Evolutionary conservation across 768 basidiomycete species (phyloP), one percentile per base, ranked within the genome.

Genomic region (Naganishia vaughanmartiniae): DNA sequence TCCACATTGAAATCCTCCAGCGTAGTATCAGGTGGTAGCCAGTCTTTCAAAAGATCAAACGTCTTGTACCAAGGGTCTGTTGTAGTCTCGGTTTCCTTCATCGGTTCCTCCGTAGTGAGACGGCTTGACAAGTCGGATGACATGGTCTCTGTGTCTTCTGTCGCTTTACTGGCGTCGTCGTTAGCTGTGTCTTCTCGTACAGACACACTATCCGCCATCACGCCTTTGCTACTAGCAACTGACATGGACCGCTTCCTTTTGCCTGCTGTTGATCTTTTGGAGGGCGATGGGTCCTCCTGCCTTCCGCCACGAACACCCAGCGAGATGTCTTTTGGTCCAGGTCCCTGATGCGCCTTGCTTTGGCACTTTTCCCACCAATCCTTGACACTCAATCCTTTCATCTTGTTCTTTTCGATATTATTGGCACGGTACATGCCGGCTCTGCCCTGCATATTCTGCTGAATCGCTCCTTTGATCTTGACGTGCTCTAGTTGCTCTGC

Each of bases 381-480:
- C 54, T 79, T 73, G 39, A 82, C 73, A 0, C 73, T 66, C 26
- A 82, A 67, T 0, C 75, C 76, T n/a, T 78, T 72, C 54, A 63
- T 36, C 19, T 63, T 63, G 28, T 74, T 78, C 81, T 91, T 93
- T 83, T 92, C 92, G 76, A 96, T 85, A 78, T 58, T 70, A 53
- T 54, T 55, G 9, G 66, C 54, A 21, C 91, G 87, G 80, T 92
- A 98, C 7, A 94, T 85, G 1, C 95, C 95, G 6, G 87, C 87
- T 67, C 86, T 65, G 11, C 95, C 95, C 48, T 89, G 83, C 89
- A 97, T 92, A 78, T 89, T 88, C 79, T 98, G 95, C 78, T 93
- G 92, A 75, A 98, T 98, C 1, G 96, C 93, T 19, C 87, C 87
- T 82, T 87, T 88, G 71, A 99, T 89, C 79, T 89, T 89, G 71